These are phyloP conservation scores for Cystofilobasidium capitatum DNA, from an alignment of 768 basidiomycete species.

Conservation along the genomic window DNA sequence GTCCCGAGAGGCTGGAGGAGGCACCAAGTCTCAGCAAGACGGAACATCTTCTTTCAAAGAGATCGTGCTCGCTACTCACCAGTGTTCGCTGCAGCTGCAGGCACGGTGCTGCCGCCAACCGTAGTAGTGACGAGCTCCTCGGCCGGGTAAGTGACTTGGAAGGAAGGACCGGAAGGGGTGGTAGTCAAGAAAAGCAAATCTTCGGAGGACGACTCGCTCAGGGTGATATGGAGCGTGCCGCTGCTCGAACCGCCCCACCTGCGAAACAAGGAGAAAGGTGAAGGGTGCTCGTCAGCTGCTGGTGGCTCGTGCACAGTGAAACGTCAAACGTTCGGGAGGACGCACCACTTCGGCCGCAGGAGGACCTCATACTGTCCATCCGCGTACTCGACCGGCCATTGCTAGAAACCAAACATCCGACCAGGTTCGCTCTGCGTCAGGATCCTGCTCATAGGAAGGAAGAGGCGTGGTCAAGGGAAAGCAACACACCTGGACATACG, in stretches of 20 bases:
- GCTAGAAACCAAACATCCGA: background rate
- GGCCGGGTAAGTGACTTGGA: constrained; percentile 20
- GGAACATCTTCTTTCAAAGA: background rate
- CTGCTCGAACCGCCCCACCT: background rate
- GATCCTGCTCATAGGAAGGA: background rate
- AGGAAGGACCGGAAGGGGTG: constrained; percentile 10
- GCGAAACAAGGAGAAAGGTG: background rate
- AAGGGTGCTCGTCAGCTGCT: background rate
- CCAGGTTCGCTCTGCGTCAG: too few species aligned
- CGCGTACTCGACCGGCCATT: background rate
- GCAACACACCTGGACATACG: constrained; percentile 15
- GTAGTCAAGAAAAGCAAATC: background rate
- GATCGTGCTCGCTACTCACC: background rate
- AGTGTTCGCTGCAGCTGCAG: constrained; percentile 21
- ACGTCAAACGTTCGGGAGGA: too few species aligned
- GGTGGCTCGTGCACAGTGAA: too few species aligned
- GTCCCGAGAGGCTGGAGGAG: background rate
- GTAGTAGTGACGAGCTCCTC: background rate
- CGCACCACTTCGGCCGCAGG: constrained; percentile 21
- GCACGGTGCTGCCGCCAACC: background rate
- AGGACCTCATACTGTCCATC: constrained; percentile 5
- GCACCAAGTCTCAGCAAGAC: background rate
- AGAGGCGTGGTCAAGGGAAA: background rate
- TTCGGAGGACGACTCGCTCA: background rate
- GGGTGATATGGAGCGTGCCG: background rate